These are phyloP conservation scores for Lentinula boryana DNA, from an alignment of 768 basidiomycete species.

Conservation along the genomic window DNA sequence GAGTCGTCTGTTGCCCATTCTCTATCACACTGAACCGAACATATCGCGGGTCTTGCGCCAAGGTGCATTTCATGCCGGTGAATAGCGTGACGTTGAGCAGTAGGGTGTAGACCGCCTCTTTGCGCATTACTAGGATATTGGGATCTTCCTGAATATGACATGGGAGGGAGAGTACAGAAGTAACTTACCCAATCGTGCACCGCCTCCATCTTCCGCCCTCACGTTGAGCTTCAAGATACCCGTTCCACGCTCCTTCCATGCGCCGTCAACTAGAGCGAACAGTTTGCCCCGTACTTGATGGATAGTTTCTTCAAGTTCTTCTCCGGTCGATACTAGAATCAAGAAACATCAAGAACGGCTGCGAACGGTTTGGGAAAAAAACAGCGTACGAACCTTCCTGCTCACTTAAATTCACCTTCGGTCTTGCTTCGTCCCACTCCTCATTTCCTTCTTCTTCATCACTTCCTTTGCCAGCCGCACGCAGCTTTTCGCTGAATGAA, in stretches of 20 bases:
- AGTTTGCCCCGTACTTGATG: slow-evolving; percentile 76
- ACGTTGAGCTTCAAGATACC: slow-evolving; percentile 71
- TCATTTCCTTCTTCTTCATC: slow-evolving; percentile 56
- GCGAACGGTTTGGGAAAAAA: neutral
- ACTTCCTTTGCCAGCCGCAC: slow-evolving; percentile 38
- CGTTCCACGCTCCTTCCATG: slow-evolving; percentile 75
- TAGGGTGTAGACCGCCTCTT: slow-evolving; percentile 74
- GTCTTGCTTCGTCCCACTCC: slow-evolving; percentile 16
- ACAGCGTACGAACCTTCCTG: slow-evolving; percentile 48
- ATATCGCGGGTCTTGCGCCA: slow-evolving; percentile 77
- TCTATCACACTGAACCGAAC: slow-evolving; percentile 72
- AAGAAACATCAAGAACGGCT: neutral
- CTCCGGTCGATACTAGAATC: slow-evolving; percentile 61
- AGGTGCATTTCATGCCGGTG: slow-evolving; percentile 66
- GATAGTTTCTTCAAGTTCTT: slow-evolving; percentile 76
- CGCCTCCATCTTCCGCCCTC: slow-evolving; percentile 51
- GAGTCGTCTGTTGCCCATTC: slow-evolving; percentile 41
- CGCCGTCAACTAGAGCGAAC: slow-evolving; percentile 51
- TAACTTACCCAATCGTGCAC: slow-evolving; percentile 60
- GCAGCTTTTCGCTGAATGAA: slow-evolving; percentile 60
- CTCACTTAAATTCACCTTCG: slow-evolving; percentile 49
- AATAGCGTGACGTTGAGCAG: slow-evolving; percentile 73
- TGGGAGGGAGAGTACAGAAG: slow-evolving; percentile 1
- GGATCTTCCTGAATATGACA: slow-evolving; percentile 6
- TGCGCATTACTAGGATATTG: slow-evolving; percentile 63